Evolutionary conservation across 208 protist species (phyloP), one percentile per base, ranked within the genome.

Genomic region (Leishmania braziliensis): DNA sequence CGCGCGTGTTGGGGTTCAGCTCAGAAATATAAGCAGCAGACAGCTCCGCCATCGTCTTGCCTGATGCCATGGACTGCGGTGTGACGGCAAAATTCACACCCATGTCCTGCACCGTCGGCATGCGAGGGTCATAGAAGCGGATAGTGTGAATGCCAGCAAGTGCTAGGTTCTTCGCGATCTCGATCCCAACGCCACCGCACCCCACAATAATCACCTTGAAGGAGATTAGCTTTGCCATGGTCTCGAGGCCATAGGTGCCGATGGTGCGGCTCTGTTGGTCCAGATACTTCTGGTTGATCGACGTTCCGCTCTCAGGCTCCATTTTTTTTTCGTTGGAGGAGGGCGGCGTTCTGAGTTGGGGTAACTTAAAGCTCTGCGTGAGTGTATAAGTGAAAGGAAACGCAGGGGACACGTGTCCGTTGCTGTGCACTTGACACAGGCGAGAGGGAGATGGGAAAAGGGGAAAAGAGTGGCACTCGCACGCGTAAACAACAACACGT

Each of bases 261-360:
- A 98, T 95, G 23, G 97, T 98, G 36, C 97, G 93, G 80, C 92
- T 98, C 79, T 98, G 96, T 84, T 96, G 91, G 85, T 97, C 95
- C 76, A 97, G 88, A 82, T 92, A 97, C 78, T 86, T 92, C 79
- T 92, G 90, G 84, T 97, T 92, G 77, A 96, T 95, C 3, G 84
- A 80, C 6, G 77, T 69, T 36, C 86, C 75, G 4, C 82, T 71
- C 8, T 89, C 86, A 1, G 43, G 2, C 69, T 80, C 75, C 80
- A 84, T 84, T 54, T 75, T 70, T n/a, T 9, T 9, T 51, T 9
- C 46, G 16, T 56, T 50, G 43, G 33, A 10, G 26, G 46, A 23
- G 26, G 14, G 43, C 5, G 10, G 10, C 16, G 43, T 8, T 23
- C 16, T 23, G 71, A 2, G 23, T 58, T 39, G 9, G 3, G 62